Evolutionary conservation across 2,329 filamentous ascomycete genomes (phyloP).

Genomic region (Fusarium poae): DNA sequence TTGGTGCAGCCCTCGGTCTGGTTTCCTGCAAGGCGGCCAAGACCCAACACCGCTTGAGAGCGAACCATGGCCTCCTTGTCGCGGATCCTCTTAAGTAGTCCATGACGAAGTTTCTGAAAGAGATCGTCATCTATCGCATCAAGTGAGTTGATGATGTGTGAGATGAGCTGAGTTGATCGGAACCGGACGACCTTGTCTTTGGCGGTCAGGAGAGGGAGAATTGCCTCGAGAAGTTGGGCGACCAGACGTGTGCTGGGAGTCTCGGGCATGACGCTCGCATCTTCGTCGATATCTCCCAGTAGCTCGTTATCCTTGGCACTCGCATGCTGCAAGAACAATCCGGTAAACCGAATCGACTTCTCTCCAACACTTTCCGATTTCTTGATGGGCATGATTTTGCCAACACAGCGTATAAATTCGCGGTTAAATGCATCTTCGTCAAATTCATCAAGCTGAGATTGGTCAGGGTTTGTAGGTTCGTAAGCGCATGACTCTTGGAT

Average conservation of each 20-base stretch:
- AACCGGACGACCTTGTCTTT: conserved; percentile 96
- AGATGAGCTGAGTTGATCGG: conserved; percentile 88
- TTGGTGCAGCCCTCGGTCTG: conserved; percentile 78
- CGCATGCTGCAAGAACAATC: conserved; percentile 83
- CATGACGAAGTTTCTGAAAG: conserved; percentile 84
- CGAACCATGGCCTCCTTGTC: conserved; percentile 96
- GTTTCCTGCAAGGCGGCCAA: conserved; percentile 86
- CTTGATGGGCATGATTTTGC: conserved; percentile 87
- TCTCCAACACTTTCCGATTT: conserved; percentile 93
- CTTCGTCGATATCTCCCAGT: conserved; percentile 73
- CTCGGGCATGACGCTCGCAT: conserved; percentile 79
- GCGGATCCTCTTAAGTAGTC: conserved; percentile 84
- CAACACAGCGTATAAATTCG: conserved; percentile 85
- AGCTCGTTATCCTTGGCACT: conserved; percentile 79
- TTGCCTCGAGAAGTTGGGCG: conserved; percentile 76
- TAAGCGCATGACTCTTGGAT: conserved; percentile 88
- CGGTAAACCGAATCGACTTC: conserved; percentile 85
- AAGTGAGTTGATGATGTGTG: conserved; percentile 91
- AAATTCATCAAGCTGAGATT: conserved; percentile 72
- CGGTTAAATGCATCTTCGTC: conserved; percentile 88
- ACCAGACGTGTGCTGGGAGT: conserved; percentile 87
- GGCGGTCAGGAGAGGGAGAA: conserved; percentile 81
- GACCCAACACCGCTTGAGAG: conserved; percentile 89
- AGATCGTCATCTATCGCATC: conserved; percentile 93
- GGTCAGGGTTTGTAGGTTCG: conserved; percentile 67